Base-by-base conservation (phyloP, 2,329 filamentous ascomycete species). In the Monilinia fructicola region DNA sequence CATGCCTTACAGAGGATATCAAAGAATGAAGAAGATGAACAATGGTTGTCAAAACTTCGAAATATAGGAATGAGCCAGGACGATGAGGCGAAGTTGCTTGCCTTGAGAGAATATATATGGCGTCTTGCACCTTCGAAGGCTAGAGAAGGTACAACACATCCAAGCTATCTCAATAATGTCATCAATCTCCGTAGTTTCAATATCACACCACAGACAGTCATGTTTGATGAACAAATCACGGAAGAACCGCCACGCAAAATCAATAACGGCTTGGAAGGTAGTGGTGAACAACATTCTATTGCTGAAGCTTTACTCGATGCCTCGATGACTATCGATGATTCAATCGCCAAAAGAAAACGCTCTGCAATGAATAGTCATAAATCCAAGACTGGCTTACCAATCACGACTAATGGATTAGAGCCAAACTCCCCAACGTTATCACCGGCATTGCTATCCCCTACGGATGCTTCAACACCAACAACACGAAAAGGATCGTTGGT, bases 11-110 rank as follows among this genome's bases (percentile, higher is more conserved):
- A 82, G 69, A 87, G 86, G 71, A 80, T 90, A 4, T 79, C 85
- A 0, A 93, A 88, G 74, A 97, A 93, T 71, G 93, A 96, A 11
- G 94, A 98, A 76, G 95, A 99, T 75, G 93, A 97, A 69, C 87
- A 93, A 71, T 98, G 95, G 93, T 81, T 99, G n/a, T 83, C 85
- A 18, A 90, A 92, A 70, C 79, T 99, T 58, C 87, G 91, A 61
- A 96, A 92, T 70, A 86, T 96, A 53, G 95, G 95, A 0, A 87
- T 99, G 81, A 81, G 83, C 1, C 75, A 83, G 0, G 93, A 97
- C 54, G 94, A 99, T 72, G 95, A 99, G 71, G 86, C 90, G 75
- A 98, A 99, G 77, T 80, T 99, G 2, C 81, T 98, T 46, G 90
- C 89, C 6, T 81, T 99, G 14, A 84, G 91, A 67, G 93, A 97